These are phyloP conservation scores for Xerocomellus chrysenteron DNA, from an alignment of 768 basidiomycete species.

Conservation along the genomic window DNA sequence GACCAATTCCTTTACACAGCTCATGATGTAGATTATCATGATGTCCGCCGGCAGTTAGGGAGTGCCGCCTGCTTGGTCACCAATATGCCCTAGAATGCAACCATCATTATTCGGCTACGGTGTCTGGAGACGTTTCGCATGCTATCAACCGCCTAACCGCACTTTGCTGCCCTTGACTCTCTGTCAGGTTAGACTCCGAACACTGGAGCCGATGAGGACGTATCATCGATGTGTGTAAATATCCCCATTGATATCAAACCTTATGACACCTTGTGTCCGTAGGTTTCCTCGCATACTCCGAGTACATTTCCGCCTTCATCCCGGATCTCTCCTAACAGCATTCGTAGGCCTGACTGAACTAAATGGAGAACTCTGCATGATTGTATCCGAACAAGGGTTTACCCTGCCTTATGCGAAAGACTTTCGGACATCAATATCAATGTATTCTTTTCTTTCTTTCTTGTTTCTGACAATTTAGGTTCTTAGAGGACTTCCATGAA, in stretches of 20 bases:
- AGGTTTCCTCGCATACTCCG: constrained; percentile 1
- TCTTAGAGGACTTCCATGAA: constrained; percentile 7
- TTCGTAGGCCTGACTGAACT: constrained; percentile 8
- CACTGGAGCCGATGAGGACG: constrained; percentile 11
- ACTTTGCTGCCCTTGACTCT: constrained; percentile 6
- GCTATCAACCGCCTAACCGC: neutral
- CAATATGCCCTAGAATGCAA: constrained; percentile 25
- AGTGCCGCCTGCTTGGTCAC: constrained; percentile 68
- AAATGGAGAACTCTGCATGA: constrained; percentile 2
- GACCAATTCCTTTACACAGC: constrained; percentile 49
- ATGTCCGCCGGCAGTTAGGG: constrained; percentile 82
- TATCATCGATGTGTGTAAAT: constrained; percentile 18
- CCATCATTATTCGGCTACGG: constrained; percentile 2
- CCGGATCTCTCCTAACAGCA: constrained; percentile 6
- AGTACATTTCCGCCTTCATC: constrained; percentile 11
- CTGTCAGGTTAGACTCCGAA: constrained; percentile 11
- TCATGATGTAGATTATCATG: constrained; percentile 97
- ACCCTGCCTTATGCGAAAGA: constrained; percentile 11
- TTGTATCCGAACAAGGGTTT: neutral
- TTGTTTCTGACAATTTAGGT: constrained; percentile 7
- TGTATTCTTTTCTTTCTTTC: neutral
- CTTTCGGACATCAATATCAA: neutral
- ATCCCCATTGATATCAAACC: constrained; percentile 17
- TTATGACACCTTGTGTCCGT: constrained; percentile 9
- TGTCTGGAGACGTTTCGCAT: constrained; percentile 5